These are phyloP conservation scores for Capillidium heterosporum DNA, from an alignment of 371 early-diverging fungal species.

Conservation along the genomic window DNA sequence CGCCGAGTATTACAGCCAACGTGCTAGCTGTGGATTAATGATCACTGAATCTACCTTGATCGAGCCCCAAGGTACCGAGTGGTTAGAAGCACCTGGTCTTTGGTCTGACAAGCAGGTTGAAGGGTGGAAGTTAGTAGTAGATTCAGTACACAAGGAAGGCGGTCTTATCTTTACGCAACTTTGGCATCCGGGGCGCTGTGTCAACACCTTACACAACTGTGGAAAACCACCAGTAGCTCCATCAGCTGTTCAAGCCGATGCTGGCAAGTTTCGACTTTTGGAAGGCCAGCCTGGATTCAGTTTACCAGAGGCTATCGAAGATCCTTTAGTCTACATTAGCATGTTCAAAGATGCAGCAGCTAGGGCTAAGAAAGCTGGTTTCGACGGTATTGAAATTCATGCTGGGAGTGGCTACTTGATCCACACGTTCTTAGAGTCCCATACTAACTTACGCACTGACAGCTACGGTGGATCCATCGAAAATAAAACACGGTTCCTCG, in stretches of 20 bases:
- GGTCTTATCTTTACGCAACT: no score
- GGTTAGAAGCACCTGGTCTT: no score
- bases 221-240: conserved; percentile 11
- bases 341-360: conserved; percentile 17
- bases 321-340: conserved; percentile 34
- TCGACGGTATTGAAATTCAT: no score
- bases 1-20: no score
- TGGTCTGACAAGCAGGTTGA: no score
- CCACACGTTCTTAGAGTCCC: conserved; percentile 28
- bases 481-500: conserved; percentile 23
- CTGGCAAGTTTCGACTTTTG: conserved; percentile 18
- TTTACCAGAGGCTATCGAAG: conserved; percentile 23
- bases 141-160: no score
- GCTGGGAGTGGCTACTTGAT: no score
- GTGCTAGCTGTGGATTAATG: no score
- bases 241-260: conserved; percentile 21
- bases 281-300: conserved; percentile 12
- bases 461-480: conserved; percentile 29
- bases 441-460: conserved; percentile 35
- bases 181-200: no score
- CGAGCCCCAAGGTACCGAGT: no score
- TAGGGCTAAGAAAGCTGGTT: background rate
- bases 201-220: background rate
- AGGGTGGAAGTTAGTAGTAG: no score
- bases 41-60: no score